phyloP scores from a whole-genome alignment of 257 asterid species.

The Echites panduratus region DNA sequence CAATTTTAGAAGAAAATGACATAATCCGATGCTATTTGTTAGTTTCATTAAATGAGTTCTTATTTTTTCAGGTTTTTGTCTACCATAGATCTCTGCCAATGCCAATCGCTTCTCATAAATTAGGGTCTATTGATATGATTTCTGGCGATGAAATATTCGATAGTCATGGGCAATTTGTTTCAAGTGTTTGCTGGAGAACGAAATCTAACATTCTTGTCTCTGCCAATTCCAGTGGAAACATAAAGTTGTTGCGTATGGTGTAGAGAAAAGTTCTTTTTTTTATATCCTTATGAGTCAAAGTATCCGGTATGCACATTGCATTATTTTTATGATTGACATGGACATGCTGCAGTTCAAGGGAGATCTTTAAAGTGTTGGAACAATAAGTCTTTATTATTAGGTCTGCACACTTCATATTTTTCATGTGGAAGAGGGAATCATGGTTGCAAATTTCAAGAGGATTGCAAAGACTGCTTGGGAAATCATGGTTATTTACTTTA shows the following conservation, averaged over 20 bases:
- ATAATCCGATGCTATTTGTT: background rate
- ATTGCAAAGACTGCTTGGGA: background rate
- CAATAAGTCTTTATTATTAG: background rate
- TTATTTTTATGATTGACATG: background rate
- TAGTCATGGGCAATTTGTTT: constrained; percentile 36
- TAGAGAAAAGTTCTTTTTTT: constrained; percentile 18
- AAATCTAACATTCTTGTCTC: constrained; percentile 48
- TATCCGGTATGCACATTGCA: background rate
- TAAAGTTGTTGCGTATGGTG: constrained; percentile 37
- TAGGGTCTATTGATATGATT: constrained; percentile 36
- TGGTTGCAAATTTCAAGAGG: background rate
- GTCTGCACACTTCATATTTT: background rate
- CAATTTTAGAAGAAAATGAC: background rate
- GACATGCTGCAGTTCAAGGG: constrained; percentile 3
- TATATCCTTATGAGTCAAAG: background rate
- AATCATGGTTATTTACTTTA: background rate
- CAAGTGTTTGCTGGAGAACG: constrained; percentile 69
- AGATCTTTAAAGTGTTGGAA: background rate
- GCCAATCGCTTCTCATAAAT: constrained; percentile 46
- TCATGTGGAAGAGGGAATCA: background rate
- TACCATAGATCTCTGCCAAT: constrained; percentile 57
- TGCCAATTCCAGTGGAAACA: constrained; percentile 53
- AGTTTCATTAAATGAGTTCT: background rate
- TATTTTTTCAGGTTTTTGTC: constrained; percentile 47
- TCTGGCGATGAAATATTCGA: constrained; percentile 32